Evolutionary conservation across 2,329 filamentous ascomycete genomes (phyloP).

Genomic region (Verticillium nubilum): DNA sequence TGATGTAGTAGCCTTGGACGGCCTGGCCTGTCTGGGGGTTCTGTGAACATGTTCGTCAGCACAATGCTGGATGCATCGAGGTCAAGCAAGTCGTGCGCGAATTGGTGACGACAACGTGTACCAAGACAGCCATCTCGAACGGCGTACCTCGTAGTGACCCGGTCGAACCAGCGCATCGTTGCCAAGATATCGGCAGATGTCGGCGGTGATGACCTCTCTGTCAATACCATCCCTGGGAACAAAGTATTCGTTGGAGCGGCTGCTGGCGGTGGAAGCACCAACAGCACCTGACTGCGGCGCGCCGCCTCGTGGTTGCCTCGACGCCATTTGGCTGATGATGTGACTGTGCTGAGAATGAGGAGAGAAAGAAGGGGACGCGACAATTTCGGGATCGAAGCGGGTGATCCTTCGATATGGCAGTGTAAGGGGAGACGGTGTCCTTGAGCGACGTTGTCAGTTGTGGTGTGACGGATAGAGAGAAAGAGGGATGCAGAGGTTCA

Average conservation of each 20-base stretch:
- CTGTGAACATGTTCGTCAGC: slow-evolving; percentile 22
- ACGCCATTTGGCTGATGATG: slow-evolving; percentile 25
- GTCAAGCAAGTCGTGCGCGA: neutral
- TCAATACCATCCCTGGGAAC: slow-evolving; percentile 76
- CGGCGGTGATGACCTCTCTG: slow-evolving; percentile 77
- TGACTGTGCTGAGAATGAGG: slow-evolving; percentile 15
- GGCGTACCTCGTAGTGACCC: slow-evolving; percentile 64
- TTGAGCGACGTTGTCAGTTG: neutral
- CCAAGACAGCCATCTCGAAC: neutral
- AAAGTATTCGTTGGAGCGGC: slow-evolving; percentile 72
- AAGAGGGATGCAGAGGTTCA: slow-evolving; percentile 16
- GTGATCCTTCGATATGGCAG: slow-evolving; percentile 7
- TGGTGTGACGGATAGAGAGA: slow-evolving; percentile 10
- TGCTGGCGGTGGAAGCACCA: slow-evolving; percentile 30
- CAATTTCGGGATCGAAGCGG: neutral
- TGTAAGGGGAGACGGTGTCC: slow-evolving; percentile 5
- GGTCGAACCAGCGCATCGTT: slow-evolving; percentile 77
- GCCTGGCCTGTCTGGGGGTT: slow-evolving; percentile 53
- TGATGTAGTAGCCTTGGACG: slow-evolving; percentile 70
- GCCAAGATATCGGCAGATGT: slow-evolving; percentile 78
- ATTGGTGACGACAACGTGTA: neutral
- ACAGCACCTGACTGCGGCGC: slow-evolving; percentile 21
- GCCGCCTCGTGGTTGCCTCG: slow-evolving; percentile 34
- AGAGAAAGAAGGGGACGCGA: slow-evolving; percentile 9
- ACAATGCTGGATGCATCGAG: neutral